Percentiles rank a stretch among this genome's conserved stretches.
Conservation (phyloP, 768 basidiomycete genomes). For the Pleurotus tuber-regium region DNA sequence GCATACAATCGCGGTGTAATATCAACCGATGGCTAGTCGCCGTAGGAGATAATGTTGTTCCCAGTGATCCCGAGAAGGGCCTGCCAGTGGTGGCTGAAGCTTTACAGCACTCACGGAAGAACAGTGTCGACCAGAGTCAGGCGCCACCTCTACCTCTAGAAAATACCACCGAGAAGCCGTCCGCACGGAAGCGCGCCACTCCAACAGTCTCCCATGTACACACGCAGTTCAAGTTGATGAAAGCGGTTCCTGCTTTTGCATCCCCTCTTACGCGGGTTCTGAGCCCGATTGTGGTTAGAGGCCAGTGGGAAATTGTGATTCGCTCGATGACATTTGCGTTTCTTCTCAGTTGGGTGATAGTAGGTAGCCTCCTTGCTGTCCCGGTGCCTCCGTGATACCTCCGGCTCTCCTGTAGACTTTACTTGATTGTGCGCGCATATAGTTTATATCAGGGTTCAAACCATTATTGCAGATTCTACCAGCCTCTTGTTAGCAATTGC, state of each 20-base stretch:
- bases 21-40: slow-evolving; percentile 34
- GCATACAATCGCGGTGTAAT: slow-evolving; percentile 42
- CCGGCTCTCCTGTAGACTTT: too few species aligned
- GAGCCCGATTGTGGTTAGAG: slow-evolving; percentile 69
- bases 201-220: slow-evolving; percentile 23
- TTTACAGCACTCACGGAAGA: background rate
- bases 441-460: too few species aligned
- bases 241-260: slow-evolving; percentile 68
- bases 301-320: slow-evolving; percentile 83
- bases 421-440: too few species aligned
- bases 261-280: slow-evolving; percentile 67
- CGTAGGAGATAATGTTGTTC: slow-evolving; percentile 6
- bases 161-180: background rate
- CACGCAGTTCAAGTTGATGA: slow-evolving; percentile 42
- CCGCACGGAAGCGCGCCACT: slow-evolving; percentile 14
- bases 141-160: background rate
- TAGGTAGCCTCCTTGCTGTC: slow-evolving; percentile 41
- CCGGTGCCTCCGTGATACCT: too few species aligned
- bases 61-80: slow-evolving; percentile 18
- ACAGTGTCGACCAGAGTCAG: background rate
- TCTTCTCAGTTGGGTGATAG: slow-evolving; percentile 37
- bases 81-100: background rate
- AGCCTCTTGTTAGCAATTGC: too few species aligned
- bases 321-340: slow-evolving; percentile 51
- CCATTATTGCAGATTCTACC: too few species aligned